Conservation (phyloP, 306 rosid species). For the Myrica gale region DNA sequence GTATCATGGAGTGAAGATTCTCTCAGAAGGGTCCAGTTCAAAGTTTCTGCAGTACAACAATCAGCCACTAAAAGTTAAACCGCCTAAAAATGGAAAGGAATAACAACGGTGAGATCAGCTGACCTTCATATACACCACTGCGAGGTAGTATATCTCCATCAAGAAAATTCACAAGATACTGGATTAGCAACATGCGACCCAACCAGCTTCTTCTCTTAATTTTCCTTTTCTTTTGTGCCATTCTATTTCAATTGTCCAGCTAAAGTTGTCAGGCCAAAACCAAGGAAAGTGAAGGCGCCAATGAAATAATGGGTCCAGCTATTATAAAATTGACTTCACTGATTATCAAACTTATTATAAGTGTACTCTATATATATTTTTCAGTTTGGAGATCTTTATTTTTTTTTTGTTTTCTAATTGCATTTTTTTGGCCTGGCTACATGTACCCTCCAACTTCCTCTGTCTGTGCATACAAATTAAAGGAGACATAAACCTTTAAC, state of each 20-base stretch:
- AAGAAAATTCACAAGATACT: constrained; percentile 64
- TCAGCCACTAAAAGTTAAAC: constrained; percentile 25
- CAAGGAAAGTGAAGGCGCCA: neutral
- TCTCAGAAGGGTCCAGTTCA: constrained; percentile 66
- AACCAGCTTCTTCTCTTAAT: neutral
- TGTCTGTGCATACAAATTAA: neutral
- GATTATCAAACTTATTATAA: too few species aligned
- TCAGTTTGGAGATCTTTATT: neutral
- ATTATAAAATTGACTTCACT: neutral
- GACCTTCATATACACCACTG: constrained; percentile 49
- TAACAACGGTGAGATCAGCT: constrained; percentile 16
- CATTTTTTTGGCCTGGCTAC: neutral
- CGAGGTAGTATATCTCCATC: constrained; percentile 76
- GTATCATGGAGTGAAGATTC: constrained; percentile 66
- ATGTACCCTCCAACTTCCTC: neutral
- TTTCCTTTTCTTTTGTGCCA: neutral
- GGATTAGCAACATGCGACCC: constrained; percentile 67
- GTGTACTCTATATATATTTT: too few species aligned
- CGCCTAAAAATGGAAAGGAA: constrained; percentile 20
- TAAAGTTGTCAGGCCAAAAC: neutral
- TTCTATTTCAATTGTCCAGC: neutral
- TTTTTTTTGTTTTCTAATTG: neutral
- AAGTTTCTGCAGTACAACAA: constrained; percentile 53
- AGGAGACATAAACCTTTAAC: neutral
- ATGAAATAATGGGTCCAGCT: neutral